Base-by-base conservation (phyloP, 2,329 filamentous ascomycete genomes). In the Fusarium napiforme region DNA sequence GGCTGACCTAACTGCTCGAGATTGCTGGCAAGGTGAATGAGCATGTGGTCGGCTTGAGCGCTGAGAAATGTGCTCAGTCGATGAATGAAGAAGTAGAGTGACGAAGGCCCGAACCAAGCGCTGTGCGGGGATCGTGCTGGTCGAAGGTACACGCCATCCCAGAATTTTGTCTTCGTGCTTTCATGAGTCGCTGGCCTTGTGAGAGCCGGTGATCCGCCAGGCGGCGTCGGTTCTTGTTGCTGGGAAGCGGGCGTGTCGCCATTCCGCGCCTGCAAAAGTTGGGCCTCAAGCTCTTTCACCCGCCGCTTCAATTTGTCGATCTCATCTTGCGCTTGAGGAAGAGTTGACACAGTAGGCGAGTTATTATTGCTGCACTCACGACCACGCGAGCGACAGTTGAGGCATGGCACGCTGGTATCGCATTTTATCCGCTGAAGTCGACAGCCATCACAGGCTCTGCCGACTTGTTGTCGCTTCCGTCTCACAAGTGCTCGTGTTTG, bases 401-500 rank as follows among this genome's bases (percentile, higher is more conserved):
- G 52, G 23, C 69, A 72, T 2, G 69, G 69, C 1, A 57, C 15
- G 23, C 28, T 60, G 8, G 64, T 65, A 11, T 72, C 69, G 10
- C 69, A 72, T 64, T 72, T 72, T 32, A 72, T 69, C 9, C 69
- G 58, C 2, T 72, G 64, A 3, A 72, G 47, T 30, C 69, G 46
- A 7, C 69, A 72, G 12, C 52, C 30, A 9, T 72, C 69, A 3
- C 69, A 72, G 5, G 69, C 69, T 69, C 69, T 61, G 18, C 69
- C 55, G 15, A 72, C 69, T 47, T 72, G 69, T 15, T 72, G 56
- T 4, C 69, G 64, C n/a, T 72, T 72, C 30, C 69, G 69, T n/a
- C 69, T 72, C 1, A 52, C 23, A 14, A 46, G 45, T 5, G 19
- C 49, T 3, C 47, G 55, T 9, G 52, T 43, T 28, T 56, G 52